Percentiles rank a stretch among this genome's conserved stretches.
These are phyloP conservation scores for Plasmopara halstedii DNA, from an alignment of 352 stramenopile genomes.

Conservation along the genomic window DNA sequence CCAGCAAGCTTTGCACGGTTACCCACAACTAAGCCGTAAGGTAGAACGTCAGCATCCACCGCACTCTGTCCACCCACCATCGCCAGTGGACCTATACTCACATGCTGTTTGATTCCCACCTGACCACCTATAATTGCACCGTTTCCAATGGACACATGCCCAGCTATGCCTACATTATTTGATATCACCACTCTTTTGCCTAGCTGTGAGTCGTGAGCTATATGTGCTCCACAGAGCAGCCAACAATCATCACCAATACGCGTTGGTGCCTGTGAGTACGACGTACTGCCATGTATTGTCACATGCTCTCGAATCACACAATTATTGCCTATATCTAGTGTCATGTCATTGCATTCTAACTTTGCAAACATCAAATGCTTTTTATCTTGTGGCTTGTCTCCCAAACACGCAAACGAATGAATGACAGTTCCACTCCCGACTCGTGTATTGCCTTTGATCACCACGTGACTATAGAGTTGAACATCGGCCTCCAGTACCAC, in stretches of 20 bases:
- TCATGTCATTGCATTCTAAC: slow-evolving; percentile 4
- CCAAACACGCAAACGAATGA: slow-evolving; percentile 69
- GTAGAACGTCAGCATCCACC: slow-evolving; percentile 76
- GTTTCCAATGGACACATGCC: slow-evolving; percentile 69
- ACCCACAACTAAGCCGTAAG: slow-evolving; percentile 61
- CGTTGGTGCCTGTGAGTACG: slow-evolving; percentile 51
- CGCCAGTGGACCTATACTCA: slow-evolving; percentile 55
- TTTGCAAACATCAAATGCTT: slow-evolving; percentile 37
- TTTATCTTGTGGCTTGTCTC: slow-evolving; percentile 74
- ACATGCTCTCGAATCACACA: slow-evolving; percentile 80
- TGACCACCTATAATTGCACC: slow-evolving; percentile 72
- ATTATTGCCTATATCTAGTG: slow-evolving; percentile 51
- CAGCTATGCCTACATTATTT: slow-evolving; percentile 77
- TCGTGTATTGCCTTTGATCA: slow-evolving; percentile 58
- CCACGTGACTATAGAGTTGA: slow-evolving; percentile 60
- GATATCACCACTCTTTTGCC: slow-evolving; percentile 65
- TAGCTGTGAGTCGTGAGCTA: slow-evolving; percentile 62
- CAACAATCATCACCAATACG: slow-evolving; percentile 69
- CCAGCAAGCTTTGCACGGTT: slow-evolving; percentile 73
- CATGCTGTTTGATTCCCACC: slow-evolving; percentile 70
- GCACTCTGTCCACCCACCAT: slow-evolving; percentile 79
- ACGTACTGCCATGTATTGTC: slow-evolving; percentile 73
- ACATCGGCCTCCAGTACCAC: slow-evolving; percentile 62
- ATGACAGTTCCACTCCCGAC: slow-evolving; percentile 50
- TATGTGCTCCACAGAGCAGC: slow-evolving; percentile 66